Evolutionary conservation across 2,329 filamentous ascomycete genomes (phyloP).

Genomic region (Hypoxylon rubiginosum): DNA sequence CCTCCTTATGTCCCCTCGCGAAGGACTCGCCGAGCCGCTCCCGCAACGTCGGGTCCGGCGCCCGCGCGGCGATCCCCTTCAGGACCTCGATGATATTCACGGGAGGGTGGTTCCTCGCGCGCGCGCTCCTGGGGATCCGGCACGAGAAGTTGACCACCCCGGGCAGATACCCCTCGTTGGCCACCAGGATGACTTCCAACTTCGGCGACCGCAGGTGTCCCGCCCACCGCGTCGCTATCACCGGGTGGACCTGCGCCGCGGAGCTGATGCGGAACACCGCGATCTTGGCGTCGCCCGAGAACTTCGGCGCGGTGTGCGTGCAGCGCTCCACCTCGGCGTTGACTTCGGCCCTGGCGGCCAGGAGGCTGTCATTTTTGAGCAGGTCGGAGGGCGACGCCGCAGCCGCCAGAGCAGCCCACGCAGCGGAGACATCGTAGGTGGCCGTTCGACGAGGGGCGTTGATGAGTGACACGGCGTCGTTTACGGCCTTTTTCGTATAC

Average conservation of each 20-base stretch:
- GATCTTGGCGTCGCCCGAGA: slow-evolving; percentile 72
- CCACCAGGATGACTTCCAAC: slow-evolving; percentile 74
- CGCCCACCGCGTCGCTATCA: slow-evolving; percentile 77
- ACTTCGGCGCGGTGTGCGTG: slow-evolving; percentile 72
- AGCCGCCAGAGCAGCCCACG: slow-evolving; percentile 70
- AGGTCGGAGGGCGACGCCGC: slow-evolving; percentile 66
- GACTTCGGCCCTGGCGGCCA: slow-evolving; percentile 69
- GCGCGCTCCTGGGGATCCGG: slow-evolving; percentile 69
- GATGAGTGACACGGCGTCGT: slow-evolving; percentile 72
- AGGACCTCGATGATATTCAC: slow-evolving; percentile 74
- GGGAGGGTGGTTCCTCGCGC: slow-evolving; percentile 64
- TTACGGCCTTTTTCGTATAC: slow-evolving; percentile 72
- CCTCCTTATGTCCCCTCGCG: slow-evolving; percentile 76
- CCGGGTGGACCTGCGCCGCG: slow-evolving; percentile 72
- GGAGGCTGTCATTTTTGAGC: slow-evolving; percentile 62
- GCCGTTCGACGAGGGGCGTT: slow-evolving; percentile 75
- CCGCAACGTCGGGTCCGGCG: slow-evolving; percentile 55
- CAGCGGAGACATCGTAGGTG: slow-evolving; percentile 69
- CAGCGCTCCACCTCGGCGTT: slow-evolving; percentile 72
- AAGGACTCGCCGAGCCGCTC: slow-evolving; percentile 73
- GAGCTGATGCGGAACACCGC: slow-evolving; percentile 74
- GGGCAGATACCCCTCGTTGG: slow-evolving; percentile 74
- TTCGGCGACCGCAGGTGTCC: slow-evolving; percentile 69
- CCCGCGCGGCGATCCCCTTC: slow-evolving; percentile 62
- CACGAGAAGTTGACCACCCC: slow-evolving; percentile 77